Evolutionary conservation across 2,329 filamentous ascomycete species (phyloP).

Genomic region (Hypomyces rosellus): DNA sequence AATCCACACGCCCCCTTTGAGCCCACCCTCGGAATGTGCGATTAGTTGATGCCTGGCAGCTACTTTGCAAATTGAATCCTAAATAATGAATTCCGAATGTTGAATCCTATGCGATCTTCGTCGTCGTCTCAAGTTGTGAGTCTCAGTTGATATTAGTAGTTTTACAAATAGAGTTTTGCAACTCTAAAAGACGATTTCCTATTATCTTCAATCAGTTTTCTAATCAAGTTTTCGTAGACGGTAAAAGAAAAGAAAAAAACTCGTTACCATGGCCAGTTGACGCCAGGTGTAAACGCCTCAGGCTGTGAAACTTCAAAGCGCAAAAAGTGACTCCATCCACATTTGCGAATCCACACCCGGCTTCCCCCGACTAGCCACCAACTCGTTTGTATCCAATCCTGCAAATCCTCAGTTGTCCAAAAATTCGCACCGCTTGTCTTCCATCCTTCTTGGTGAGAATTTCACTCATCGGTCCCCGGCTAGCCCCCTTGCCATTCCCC

Average conservation of each 20-base stretch:
- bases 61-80: neutral
- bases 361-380: constrained; percentile 28
- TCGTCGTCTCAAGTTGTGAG: no score
- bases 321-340: constrained; percentile 19
- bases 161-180: neutral
- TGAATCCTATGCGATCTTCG: neutral
- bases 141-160: neutral
- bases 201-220: neutral
- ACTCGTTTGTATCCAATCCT: constrained; percentile 20
- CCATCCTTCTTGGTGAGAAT: constrained; percentile 21
- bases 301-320: constrained; percentile 23
- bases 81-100: neutral
- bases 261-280: neutral
- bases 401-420: constrained; percentile 7
- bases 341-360: constrained; percentile 26
- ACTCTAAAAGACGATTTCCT: neutral
- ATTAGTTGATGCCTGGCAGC: neutral
- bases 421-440: constrained; percentile 23
- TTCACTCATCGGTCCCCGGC: constrained; percentile 29
- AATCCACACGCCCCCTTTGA: neutral
- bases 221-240: neutral
- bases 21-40: neutral
- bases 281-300: constrained; percentile 22
- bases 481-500: constrained; percentile 25
- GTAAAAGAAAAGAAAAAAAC: no score